Conservation (phyloP, 371 early-diverging fungal genomes). For the Mortierella sp. region DNA sequence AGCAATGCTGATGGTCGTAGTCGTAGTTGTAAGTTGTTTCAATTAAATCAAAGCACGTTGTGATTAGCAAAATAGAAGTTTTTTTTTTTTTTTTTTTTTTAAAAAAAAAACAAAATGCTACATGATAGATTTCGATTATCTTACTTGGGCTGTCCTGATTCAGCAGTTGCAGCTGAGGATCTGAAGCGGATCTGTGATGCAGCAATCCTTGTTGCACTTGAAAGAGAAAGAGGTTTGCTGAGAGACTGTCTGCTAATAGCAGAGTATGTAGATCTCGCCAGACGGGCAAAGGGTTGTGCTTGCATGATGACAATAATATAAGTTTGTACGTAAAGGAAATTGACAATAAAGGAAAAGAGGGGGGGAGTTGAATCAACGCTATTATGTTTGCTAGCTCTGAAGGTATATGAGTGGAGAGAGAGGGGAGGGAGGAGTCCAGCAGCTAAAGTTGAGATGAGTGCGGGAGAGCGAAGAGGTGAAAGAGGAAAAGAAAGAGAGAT, state of each 20-base stretch:
- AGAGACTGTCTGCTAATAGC: conserved; percentile 26
- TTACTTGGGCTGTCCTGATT: conserved; percentile 34
- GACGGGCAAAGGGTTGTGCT: conserved; percentile 41
- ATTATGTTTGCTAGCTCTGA: background rate
- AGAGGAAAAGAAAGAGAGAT: background rate
- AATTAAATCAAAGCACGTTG: background rate
- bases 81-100: background rate
- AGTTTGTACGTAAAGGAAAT: background rate
- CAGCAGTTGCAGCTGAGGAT: conserved; percentile 49
- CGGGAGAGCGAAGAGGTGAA: background rate
- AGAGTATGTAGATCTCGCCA: conserved; percentile 42
- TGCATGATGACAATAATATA: conserved; percentile 27
- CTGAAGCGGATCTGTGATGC: conserved; percentile 34
- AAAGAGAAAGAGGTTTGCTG: conserved; percentile 19
- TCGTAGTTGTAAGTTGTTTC: too few relatives aligned
- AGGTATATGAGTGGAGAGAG: conserved; percentile 4
- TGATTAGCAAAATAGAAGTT: background rate
- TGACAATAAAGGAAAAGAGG: background rate
- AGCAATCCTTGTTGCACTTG: conserved; percentile 40
- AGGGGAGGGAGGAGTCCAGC: conserved; percentile 7
- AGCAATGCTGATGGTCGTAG: conserved; percentile 17
- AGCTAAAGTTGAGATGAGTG: background rate
- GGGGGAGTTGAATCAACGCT: background rate
- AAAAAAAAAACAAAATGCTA: background rate
- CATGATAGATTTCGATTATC: background rate